Conservation (phyloP, 495 filamentous ascomycete genomes). For the Xylaria sp. region DNA sequence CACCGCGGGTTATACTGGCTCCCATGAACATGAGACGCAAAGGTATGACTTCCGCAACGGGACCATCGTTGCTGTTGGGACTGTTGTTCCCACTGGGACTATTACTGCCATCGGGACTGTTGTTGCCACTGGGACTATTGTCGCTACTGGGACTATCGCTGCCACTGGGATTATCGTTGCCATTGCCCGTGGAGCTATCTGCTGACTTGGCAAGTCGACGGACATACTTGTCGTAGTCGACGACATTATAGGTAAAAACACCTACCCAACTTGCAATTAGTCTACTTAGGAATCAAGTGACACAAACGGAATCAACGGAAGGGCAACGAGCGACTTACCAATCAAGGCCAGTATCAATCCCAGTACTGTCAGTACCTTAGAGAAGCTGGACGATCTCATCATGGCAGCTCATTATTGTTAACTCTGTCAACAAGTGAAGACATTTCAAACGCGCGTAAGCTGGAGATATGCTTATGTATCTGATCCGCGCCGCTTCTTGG, state of each 20-base stretch:
- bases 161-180: no score
- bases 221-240: constrained; percentile 35
- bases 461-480: constrained; percentile 9
- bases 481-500: constrained; percentile 8
- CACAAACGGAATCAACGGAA: neutral
- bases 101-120: no score
- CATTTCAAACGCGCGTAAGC: constrained; percentile 12
- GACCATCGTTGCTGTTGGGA: constrained; percentile 14
- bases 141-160: no score
- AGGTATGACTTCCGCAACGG: constrained; percentile 33
- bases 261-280: constrained; percentile 9
- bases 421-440: neutral
- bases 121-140: no score
- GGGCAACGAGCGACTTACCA: constrained; percentile 17
- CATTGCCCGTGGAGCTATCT: neutral
- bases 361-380: constrained; percentile 3
- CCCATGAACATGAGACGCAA: constrained; percentile 42
- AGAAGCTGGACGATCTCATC: constrained; percentile 9
- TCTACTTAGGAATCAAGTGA: neutral
- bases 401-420: constrained; percentile 1
- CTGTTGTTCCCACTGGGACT: no score
- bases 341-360: constrained; percentile 15
- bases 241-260: constrained; percentile 20
- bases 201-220: constrained; percentile 20
- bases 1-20: constrained; percentile 39